Conservation (phyloP, 2,329 filamentous ascomycete species). For the Purpureocillium takamizusanense region DNA sequence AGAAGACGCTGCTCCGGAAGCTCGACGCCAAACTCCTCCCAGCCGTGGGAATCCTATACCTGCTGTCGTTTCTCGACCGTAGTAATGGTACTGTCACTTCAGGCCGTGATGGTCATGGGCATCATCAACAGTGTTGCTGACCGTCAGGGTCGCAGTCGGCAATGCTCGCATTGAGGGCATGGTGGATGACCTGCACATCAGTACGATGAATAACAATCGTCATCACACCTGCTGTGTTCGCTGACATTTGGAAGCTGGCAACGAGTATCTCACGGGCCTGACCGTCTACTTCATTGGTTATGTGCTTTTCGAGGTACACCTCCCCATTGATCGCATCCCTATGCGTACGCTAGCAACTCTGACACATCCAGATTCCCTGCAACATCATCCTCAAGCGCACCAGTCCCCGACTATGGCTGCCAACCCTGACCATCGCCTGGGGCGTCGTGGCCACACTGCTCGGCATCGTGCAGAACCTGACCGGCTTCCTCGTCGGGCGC, state of each 20-base stretch:
- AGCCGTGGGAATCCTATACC: conserved; percentile 43
- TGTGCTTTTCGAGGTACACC: conserved; percentile 42
- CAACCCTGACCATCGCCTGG: conserved; percentile 47
- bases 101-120: conserved; percentile 8
- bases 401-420: conserved; percentile 47
- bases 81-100: conserved; percentile 40
- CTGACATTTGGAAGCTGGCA: conserved; percentile 30
- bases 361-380: conserved; percentile 38
- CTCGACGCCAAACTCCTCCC: conserved; percentile 43
- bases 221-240: conserved; percentile 14
- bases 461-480: conserved; percentile 39
- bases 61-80: conserved; percentile 47
- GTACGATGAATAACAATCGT: too few relatives aligned
- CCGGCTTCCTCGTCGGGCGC: conserved; percentile 42
- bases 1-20: conserved; percentile 49
- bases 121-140: conserved; percentile 13
- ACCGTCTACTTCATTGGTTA: conserved; percentile 59
- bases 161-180: conserved; percentile 51
- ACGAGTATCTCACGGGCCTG: conserved; percentile 56
- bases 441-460: conserved; percentile 41
- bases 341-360: conserved; percentile 2
- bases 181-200: conserved; percentile 40
- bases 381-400: conserved; percentile 55
- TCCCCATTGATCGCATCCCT: too few relatives aligned
- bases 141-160: conserved; percentile 32